These are phyloP conservation scores for Luzula sylvatica DNA, from an alignment of 176 grass and related monocot species.

Conservation along the genomic window DNA sequence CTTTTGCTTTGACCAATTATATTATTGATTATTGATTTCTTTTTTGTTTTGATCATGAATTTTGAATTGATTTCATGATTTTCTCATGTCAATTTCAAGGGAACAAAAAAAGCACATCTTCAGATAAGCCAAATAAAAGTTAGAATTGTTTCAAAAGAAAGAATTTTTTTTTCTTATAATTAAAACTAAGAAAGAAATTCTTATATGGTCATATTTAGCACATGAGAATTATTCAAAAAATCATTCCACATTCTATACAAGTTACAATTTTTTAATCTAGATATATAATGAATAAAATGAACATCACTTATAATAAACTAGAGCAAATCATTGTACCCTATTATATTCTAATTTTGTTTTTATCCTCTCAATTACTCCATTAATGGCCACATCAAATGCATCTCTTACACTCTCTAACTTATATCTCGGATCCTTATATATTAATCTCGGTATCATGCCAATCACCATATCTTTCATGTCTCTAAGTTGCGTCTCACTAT, in stretches of 20 bases:
- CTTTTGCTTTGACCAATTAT: too few species aligned
- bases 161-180: too few species aligned
- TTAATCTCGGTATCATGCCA: conserved; percentile 35
- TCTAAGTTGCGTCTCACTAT: conserved; percentile 19
- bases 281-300: neutral
- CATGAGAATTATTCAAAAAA: too few species aligned
- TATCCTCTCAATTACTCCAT: conserved; percentile 38
- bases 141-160: too few species aligned
- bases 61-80: too few species aligned
- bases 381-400: conserved; percentile 62
- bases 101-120: too few species aligned
- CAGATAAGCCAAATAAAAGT: too few species aligned
- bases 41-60: too few species aligned
- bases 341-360: conserved; percentile 15
- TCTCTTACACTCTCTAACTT: conserved; percentile 44
- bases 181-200: too few species aligned
- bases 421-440: conserved; percentile 39
- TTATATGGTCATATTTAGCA: too few species aligned
- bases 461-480: conserved; percentile 49
- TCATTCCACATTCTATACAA: neutral
- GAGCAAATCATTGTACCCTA: conserved; percentile 1
- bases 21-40: too few species aligned
- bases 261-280: neutral
- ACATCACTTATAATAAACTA: neutral
- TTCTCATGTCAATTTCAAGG: too few species aligned